Conservation (phyloP, 768 basidiomycete genomes). For the Gymnopilus junonius region DNA sequence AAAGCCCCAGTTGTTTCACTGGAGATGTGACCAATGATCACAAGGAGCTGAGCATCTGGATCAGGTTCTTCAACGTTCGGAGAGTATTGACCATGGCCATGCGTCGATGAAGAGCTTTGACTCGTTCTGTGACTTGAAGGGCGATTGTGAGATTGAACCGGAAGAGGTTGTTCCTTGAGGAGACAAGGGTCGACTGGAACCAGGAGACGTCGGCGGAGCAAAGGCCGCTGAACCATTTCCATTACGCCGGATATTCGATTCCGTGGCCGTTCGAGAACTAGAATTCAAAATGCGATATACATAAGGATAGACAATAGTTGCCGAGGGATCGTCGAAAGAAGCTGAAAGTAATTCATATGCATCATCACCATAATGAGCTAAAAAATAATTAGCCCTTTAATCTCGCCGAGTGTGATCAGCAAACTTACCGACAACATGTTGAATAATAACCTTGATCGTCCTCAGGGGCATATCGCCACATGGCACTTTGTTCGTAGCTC, state of each 20-base stretch:
- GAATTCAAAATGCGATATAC: slow-evolving; percentile 91
- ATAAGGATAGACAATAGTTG: slow-evolving; percentile 96
- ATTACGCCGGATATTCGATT: slow-evolving; percentile 31
- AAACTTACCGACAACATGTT: slow-evolving; percentile 91
- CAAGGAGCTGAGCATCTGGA: slow-evolving; percentile 81
- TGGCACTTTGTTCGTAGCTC: slow-evolving; percentile 89
- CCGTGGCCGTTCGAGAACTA: slow-evolving; percentile 42
- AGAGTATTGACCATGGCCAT: slow-evolving; percentile 54
- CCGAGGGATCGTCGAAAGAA: slow-evolving; percentile 95
- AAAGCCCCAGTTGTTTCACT: slow-evolving; percentile 87
- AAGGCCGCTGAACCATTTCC: slow-evolving; percentile 42
- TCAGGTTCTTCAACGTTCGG: slow-evolving; percentile 80
- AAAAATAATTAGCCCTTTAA: slow-evolving; percentile 10
- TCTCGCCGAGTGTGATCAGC: neutral
- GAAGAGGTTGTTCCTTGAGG: slow-evolving; percentile 65
- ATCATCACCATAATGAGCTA: slow-evolving; percentile 85
- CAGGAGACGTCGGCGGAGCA: slow-evolving; percentile 56
- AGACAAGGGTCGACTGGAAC: slow-evolving; percentile 72
- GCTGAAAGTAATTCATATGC: slow-evolving; percentile 90
- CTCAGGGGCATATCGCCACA: slow-evolving; percentile 98
- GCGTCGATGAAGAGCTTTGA: slow-evolving; percentile 66
- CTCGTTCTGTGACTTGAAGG: slow-evolving; percentile 72
- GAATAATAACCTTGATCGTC: slow-evolving; percentile 98
- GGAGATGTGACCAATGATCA: slow-evolving; percentile 85
- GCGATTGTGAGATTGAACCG: slow-evolving; percentile 52